Evolutionary conservation across 768 basidiomycete species (phyloP).

Genomic region (Termitomyces sp.): DNA sequence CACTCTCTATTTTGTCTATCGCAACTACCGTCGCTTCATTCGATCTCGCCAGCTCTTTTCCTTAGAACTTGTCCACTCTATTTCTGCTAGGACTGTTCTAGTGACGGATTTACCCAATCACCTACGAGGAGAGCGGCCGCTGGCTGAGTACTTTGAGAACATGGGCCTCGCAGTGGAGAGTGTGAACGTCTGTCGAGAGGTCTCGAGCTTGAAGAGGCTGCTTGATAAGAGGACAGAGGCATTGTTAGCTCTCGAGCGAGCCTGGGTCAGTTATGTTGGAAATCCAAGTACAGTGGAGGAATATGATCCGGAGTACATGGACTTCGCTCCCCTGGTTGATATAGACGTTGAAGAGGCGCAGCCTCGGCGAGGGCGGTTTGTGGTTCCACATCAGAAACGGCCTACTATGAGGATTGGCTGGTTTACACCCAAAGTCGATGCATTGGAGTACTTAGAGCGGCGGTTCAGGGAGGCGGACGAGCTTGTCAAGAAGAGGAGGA

Average conservation of each 20-base stretch:
- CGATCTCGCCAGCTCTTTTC: conserved; percentile 91
- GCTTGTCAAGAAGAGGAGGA: conserved; percentile 68
- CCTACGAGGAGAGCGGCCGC: conserved; percentile 74
- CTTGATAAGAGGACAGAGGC: conserved; percentile 80
- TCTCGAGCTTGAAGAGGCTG: conserved; percentile 63
- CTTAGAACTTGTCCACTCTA: conserved; percentile 90
- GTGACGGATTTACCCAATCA: conserved; percentile 82
- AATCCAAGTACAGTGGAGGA: conserved; percentile 86
- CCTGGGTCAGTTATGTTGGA: conserved; percentile 90
- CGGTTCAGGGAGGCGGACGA: conserved; percentile 82
- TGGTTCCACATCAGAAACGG: conserved; percentile 68
- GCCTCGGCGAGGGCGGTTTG: conserved; percentile 43
- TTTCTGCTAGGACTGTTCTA: conserved; percentile 90
- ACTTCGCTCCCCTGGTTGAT: conserved; percentile 42
- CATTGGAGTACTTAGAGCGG: conserved; percentile 81
- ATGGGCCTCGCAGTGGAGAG: conserved; percentile 88
- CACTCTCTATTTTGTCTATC: conserved; percentile 80
- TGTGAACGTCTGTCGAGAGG: conserved; percentile 83
- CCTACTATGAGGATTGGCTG: conserved; percentile 74
- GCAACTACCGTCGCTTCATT: conserved; percentile 86
- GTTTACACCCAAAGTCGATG: conserved; percentile 79
- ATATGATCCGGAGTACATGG: conserved; percentile 69
- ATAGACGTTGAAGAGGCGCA: conserved; percentile 49
- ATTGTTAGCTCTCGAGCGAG: conserved; percentile 70
- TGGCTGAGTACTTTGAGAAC: conserved; percentile 93